Percentiles rank a stretch among this genome's conserved stretches.
These are phyloP conservation scores for Lasiodiplodia sp. DNA, from an alignment of 2,329 filamentous ascomycete species.

Conservation along the genomic window DNA sequence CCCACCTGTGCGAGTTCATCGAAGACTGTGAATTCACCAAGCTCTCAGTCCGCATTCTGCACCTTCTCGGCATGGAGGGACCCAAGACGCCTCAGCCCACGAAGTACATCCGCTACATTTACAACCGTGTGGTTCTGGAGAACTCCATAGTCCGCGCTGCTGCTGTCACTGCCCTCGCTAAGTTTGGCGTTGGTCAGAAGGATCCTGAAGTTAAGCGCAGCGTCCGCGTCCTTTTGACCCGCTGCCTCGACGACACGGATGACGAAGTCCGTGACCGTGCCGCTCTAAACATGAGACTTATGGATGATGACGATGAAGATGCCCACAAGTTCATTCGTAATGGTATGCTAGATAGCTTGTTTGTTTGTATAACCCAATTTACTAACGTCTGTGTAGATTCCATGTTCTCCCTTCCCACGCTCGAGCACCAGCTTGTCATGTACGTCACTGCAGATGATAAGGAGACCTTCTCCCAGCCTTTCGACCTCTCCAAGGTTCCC, in stretches of 20 bases:
- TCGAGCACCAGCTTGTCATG: constrained; percentile 96
- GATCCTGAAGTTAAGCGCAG: constrained; percentile 97
- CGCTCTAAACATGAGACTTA: constrained; percentile 87
- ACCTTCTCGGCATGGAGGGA: constrained; percentile 91
- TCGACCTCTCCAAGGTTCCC: constrained; percentile 90
- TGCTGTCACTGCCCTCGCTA: constrained; percentile 92
- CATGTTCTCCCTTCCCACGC: constrained; percentile 92
- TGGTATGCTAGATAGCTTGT: constrained; percentile 60
- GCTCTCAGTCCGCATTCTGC: constrained; percentile 91
- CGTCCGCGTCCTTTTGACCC: constrained; percentile 87
- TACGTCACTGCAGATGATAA: constrained; percentile 95
- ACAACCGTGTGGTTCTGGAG: constrained; percentile 96
- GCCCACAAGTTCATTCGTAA: constrained; percentile 92
- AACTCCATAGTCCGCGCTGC: constrained; percentile 95
- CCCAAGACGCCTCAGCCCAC: constrained; percentile 95
- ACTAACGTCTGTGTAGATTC: constrained; percentile 66
- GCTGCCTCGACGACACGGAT: constrained; percentile 95
- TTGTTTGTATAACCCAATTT: neutral
- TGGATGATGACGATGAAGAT: constrained; percentile 89
- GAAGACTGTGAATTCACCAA: constrained; percentile 99
- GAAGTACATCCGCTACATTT: constrained; percentile 99
- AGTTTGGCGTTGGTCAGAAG: constrained; percentile 96
- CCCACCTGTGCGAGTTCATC: constrained; percentile 97
- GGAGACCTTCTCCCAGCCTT: constrained; percentile 81
- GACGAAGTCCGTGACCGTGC: constrained; percentile 97